Evolutionary conservation across 1,139 yeast genomes (phyloP).

Genomic region (Magnusiomyces tetraspermus): DNA sequence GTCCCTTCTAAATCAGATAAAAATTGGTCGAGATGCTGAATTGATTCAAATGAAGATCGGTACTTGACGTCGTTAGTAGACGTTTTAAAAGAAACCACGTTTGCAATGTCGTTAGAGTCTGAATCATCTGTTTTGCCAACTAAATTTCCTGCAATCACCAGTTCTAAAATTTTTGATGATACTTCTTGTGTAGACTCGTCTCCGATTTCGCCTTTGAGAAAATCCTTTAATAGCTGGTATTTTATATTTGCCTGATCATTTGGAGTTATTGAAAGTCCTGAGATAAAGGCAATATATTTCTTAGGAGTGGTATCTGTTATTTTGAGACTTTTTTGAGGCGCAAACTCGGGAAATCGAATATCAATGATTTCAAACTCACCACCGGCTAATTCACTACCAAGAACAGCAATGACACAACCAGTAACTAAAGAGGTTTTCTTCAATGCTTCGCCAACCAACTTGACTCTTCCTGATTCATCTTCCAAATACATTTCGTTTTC

Average conservation of each 20-base stretch:
- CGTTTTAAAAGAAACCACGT: neutral
- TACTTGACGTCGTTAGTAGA: neutral
- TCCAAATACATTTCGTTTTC: slow-evolving; percentile 65
- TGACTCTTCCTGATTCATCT: slow-evolving; percentile 87
- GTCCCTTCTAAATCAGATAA: slow-evolving; percentile 49
- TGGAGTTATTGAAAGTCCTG: slow-evolving; percentile 58
- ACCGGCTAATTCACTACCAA: slow-evolving; percentile 77
- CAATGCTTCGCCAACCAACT: slow-evolving; percentile 56
- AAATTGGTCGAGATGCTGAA: slow-evolving; percentile 44
- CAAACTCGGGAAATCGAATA: slow-evolving; percentile 55
- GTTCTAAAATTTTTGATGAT: slow-evolving; percentile 38
- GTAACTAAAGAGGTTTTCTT: slow-evolving; percentile 54
- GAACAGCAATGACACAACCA: slow-evolving; percentile 73
- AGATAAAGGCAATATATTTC: slow-evolving; percentile 49
- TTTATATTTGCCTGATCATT: slow-evolving; percentile 39
- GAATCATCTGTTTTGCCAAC: slow-evolving; percentile 34
- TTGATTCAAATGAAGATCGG: slow-evolving; percentile 20
- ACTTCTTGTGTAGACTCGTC: slow-evolving; percentile 27
- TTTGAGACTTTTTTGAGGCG: slow-evolving; percentile 39
- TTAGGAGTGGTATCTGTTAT: slow-evolving; percentile 23
- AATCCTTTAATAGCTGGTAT: slow-evolving; percentile 59
- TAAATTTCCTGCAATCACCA: slow-evolving; percentile 65
- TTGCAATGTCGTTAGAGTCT: slow-evolving; percentile 13
- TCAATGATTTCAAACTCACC: slow-evolving; percentile 85
- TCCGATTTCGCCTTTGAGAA: slow-evolving; percentile 59